Conservation (phyloP, 148 eudicot genomes). For the Camellia granthamiana region DNA sequence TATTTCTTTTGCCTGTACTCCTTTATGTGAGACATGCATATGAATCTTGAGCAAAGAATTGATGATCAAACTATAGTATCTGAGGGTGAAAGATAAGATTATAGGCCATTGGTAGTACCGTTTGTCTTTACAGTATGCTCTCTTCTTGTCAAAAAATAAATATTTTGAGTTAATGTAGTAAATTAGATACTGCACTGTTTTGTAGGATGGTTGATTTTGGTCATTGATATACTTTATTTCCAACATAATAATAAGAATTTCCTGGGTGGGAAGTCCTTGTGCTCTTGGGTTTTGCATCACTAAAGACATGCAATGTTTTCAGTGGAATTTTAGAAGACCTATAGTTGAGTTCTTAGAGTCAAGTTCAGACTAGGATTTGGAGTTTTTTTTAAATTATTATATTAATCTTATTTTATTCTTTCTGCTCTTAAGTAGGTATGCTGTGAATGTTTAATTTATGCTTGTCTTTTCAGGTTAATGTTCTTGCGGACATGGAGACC, state of each 20-base stretch:
- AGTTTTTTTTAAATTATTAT: background rate
- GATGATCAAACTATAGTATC: background rate
- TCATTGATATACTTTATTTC: background rate
- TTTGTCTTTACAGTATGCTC: background rate
- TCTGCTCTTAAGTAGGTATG: background rate
- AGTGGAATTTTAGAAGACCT: background rate
- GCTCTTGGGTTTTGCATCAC: background rate
- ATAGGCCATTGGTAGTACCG: background rate
- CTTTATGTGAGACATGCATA: background rate
- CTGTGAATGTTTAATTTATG: background rate
- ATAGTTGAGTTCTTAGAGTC: background rate
- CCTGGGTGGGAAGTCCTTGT: background rate
- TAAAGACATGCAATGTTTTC: background rate
- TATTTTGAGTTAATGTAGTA: background rate
- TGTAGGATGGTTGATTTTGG: background rate
- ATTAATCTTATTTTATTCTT: background rate
- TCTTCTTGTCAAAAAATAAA: background rate
- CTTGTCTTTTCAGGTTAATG: conserved; percentile 56
- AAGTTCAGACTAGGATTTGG: background rate
- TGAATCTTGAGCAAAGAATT: conserved; percentile 3
- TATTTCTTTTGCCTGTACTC: background rate
- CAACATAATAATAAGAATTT: background rate
- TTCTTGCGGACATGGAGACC: conserved; percentile 93
- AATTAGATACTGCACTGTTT: background rate
- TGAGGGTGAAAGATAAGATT: background rate